Percentiles rank a stretch among this genome's conserved stretches.
phyloP scores from a whole-genome alignment of 257 asterid genomes.

The Ilex asprella region DNA sequence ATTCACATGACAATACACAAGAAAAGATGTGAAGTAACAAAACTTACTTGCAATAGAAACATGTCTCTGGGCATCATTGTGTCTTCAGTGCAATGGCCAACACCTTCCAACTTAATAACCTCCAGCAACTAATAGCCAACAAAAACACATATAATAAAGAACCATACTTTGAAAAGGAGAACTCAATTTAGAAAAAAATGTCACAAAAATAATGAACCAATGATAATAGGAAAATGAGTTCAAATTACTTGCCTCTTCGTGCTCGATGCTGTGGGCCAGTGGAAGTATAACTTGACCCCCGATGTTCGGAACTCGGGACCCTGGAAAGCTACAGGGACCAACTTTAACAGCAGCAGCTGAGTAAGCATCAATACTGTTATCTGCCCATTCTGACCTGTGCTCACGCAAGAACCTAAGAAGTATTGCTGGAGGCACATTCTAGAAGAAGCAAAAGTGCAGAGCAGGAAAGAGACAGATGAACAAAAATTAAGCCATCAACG shows the following conservation, averaged over 20 bases:
- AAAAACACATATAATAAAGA: conserved; percentile 6
- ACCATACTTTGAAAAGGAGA: background rate
- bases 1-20: background rate
- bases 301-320: conserved; percentile 48
- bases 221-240: background rate
- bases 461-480: background rate
- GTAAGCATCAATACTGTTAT: conserved; percentile 67
- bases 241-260: conserved; percentile 70
- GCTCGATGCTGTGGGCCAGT: conserved; percentile 77
- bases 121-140: conserved; percentile 59
- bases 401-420: conserved; percentile 75
- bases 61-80: conserved; percentile 64
- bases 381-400: conserved; percentile 97
- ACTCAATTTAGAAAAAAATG: background rate
- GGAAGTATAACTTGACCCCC: conserved; percentile 90
- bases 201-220: background rate
- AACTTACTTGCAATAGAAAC: conserved; percentile 71
- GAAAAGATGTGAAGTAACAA: background rate
- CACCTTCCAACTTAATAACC: conserved; percentile 78
- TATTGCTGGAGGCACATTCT: conserved; percentile 91
- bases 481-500: background rate
- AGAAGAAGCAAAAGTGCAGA: conserved; percentile 16
- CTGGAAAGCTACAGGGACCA: conserved; percentile 57
- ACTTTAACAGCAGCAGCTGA: conserved; percentile 71
- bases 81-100: conserved; percentile 63